Base-by-base conservation (phyloP, 2,329 filamentous ascomycete species). In the Corinectria fuckeliana region DNA sequence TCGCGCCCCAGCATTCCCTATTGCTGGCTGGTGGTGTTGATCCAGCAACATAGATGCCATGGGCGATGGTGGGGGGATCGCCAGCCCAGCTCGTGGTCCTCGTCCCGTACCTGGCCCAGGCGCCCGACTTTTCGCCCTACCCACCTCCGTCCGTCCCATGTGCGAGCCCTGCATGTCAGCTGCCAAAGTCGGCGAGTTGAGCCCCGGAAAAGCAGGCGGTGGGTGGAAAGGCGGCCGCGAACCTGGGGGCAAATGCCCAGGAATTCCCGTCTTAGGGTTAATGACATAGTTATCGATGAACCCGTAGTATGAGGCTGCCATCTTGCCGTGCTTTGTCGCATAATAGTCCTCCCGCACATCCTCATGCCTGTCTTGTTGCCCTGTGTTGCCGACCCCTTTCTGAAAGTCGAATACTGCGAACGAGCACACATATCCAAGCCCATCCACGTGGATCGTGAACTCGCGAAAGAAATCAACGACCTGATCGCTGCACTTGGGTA, bases 371-470 rank as follows among this genome's bases (percentile, higher is more conserved):
- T 75, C 77, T 34, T 74, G 73, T 14, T 75, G 76, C 50, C 75
- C 78, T 4, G 74, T 73, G 23, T 79, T 78, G 13, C 78, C 79
- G 20, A 89, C 82, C 21, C 89, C 91, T 74, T 93, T 94, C 75
- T 96, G 93, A 78, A 98, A 98, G 64, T 97, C 92, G 70, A 99
- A 99, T 32, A 97, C 92, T 3, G 95, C 95, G 77, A 97, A 98
- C 1, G 94, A 97, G 76, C 95, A 99, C 10, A 98, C 92, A 66
- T 97, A 94, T 20, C 95, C 95, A 32, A 99, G 84, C 0, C 95
- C 95, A 71, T 99, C 95, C 14, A 99, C 94, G 68, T 99, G 93
- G 20, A 99, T 88, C 0, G 95, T 98, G 68, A 98, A 97, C 73
- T 99, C 95, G 36, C 95, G 89, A 80, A 99, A 98, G 77, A 99